These are phyloP conservation scores for Leccinum incarnatum DNA, from an alignment of 768 basidiomycete genomes.

Conservation along the genomic window DNA sequence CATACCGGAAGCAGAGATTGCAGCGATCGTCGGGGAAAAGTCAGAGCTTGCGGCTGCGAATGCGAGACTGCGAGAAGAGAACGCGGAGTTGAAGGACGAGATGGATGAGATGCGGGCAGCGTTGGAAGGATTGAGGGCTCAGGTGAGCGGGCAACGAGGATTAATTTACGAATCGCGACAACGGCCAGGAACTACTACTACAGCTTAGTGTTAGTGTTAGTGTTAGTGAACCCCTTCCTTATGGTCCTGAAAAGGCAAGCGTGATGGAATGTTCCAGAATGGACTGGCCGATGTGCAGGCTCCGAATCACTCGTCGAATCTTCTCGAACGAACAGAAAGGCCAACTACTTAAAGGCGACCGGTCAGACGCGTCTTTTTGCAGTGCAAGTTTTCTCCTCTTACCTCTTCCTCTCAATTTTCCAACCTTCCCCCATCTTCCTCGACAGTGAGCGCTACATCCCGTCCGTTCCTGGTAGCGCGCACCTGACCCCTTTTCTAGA, in stretches of 20 bases:
- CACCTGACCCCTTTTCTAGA: constrained; percentile 19
- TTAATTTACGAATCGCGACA: constrained; percentile 47
- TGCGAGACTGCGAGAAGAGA: constrained; percentile 54
- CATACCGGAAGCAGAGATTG: constrained; percentile 41
- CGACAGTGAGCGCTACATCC: constrained; percentile 14
- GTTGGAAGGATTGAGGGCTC: constrained; percentile 63
- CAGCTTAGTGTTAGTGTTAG: background rate
- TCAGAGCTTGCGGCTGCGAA: constrained; percentile 48
- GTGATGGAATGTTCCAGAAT: constrained; percentile 37
- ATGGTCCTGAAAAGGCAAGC: constrained; percentile 26
- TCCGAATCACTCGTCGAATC: constrained; percentile 33
- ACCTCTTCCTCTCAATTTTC: constrained; percentile 12
- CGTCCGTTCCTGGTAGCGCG: background rate
- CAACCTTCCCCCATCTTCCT: constrained; percentile 6
- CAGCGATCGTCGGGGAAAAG: constrained; percentile 47
- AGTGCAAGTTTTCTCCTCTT: constrained; percentile 3
- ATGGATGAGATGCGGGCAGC: constrained; percentile 68
- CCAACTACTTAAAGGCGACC: constrained; percentile 36
- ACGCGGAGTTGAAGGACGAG: constrained; percentile 51
- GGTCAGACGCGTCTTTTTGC: constrained; percentile 18
- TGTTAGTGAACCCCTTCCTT: background rate
- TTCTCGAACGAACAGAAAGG: constrained; percentile 40
- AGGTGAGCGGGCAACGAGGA: constrained; percentile 46
- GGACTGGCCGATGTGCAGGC: constrained; percentile 10
- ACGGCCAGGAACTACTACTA: constrained; percentile 31